Conservation (phyloP, 805 yeast genomes). For the Metschnikowia arizonensis region DNA sequence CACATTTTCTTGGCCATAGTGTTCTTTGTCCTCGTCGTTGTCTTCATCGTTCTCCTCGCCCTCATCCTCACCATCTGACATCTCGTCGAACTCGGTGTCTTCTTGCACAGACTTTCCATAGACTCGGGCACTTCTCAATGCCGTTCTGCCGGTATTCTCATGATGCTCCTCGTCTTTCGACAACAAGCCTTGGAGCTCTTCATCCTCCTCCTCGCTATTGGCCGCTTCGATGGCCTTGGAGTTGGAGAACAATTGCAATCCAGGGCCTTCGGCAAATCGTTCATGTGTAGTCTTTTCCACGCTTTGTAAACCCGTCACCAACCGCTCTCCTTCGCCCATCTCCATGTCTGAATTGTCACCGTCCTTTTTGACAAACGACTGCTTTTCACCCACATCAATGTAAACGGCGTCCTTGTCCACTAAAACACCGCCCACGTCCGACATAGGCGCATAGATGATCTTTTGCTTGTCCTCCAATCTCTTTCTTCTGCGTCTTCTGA, state of each 20-base stretch:
- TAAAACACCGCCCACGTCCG: constrained; percentile 97
- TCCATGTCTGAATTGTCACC: constrained; percentile 51
- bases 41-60: too few relatives aligned
- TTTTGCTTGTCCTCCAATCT: constrained; percentile 92
- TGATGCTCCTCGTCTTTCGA: constrained; percentile 31
- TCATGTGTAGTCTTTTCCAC: constrained; percentile 59
- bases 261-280: constrained; percentile 58
- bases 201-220: constrained; percentile 35
- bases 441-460: constrained; percentile 97
- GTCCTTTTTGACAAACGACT: constrained; percentile 35
- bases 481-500: constrained; percentile 62
- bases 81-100: constrained; percentile 41
- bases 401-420: constrained; percentile 97
- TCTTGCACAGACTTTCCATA: constrained; percentile 51
- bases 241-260: constrained; percentile 68
- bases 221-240: constrained; percentile 42
- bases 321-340: constrained; percentile 78
- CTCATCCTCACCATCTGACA: constrained; percentile 42
- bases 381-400: constrained; percentile 67
- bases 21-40: constrained; percentile 33
- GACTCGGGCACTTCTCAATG: constrained; percentile 54
- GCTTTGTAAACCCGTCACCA: constrained; percentile 77
- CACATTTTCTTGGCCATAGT: constrained; percentile 30
- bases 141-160: constrained; percentile 56
- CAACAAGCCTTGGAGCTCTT: constrained; percentile 31